Evolutionary conservation across 2,329 filamentous ascomycete genomes (phyloP).

Genomic region (Fusarium oxysporum): DNA sequence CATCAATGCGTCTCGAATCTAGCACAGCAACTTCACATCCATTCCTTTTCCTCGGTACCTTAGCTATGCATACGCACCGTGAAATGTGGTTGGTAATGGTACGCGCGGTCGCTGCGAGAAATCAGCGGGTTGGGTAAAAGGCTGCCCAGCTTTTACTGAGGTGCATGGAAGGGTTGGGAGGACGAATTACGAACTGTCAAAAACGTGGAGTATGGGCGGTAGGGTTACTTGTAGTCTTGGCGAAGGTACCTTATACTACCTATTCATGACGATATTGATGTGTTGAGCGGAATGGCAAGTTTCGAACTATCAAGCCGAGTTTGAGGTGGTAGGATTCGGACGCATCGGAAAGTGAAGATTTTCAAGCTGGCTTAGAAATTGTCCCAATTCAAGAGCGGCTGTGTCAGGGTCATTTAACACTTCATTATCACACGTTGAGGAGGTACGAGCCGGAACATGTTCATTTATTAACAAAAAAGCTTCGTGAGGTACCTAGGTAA

Average conservation of each 20-base stretch:
- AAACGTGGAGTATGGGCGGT: constrained; percentile 29
- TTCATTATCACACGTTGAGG: not conserved
- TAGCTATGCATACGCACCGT: not conserved
- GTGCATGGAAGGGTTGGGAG: constrained; percentile 12
- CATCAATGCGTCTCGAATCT: not conserved
- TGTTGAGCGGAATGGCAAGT: not conserved
- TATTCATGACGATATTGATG: constrained; percentile 6
- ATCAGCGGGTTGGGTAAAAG: constrained; percentile 27
- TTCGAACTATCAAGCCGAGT: not conserved
- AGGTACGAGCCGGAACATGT: not conserved
- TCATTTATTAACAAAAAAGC: not conserved
- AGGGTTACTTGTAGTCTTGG: constrained; percentile 37
- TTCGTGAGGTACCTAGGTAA: not conserved
- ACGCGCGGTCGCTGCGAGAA: constrained; percentile 12
- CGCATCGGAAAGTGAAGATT: constrained; percentile 22
- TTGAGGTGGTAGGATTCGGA: constrained; percentile 17
- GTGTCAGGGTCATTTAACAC: not conserved
- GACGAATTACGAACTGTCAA: constrained; percentile 22
- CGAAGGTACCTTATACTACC: not conserved
- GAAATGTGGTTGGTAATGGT: constrained; percentile 33
- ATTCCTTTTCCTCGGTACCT: not conserved
- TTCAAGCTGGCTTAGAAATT: not conserved
- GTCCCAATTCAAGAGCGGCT: not conserved
- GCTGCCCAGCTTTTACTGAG: constrained; percentile 16
- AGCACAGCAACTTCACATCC: not conserved